phyloP scores from a whole-genome alignment of 768 basidiomycete species.

The Auricularia sp. region DNA sequence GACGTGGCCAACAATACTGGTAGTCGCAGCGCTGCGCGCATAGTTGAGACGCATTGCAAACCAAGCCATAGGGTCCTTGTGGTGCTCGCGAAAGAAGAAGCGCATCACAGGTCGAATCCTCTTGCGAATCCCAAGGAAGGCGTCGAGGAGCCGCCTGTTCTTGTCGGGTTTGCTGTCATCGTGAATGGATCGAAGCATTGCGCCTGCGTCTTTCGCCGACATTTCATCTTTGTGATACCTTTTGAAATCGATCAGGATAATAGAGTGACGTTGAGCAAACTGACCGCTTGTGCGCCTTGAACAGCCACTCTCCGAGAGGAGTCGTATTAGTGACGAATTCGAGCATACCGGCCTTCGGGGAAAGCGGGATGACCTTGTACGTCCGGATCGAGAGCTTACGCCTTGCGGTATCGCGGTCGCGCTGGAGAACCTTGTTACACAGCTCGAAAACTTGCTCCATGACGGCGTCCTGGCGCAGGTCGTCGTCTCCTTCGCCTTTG shows the following conservation, averaged over 20 bases:
- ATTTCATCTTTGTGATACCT: slow-evolving; percentile 6
- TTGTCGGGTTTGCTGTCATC: neutral
- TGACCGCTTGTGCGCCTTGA: slow-evolving; percentile 51
- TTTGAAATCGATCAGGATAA: neutral
- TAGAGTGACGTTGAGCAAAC: slow-evolving; percentile 12
- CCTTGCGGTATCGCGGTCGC: slow-evolving; percentile 65
- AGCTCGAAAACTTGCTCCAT: slow-evolving; percentile 97
- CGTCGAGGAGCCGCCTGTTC: slow-evolving; percentile 7
- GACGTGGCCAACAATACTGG: slow-evolving; percentile 87
- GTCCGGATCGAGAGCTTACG: slow-evolving; percentile 67
- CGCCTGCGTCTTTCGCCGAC: neutral
- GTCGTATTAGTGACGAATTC: slow-evolving; percentile 82
- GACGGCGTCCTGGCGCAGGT: slow-evolving; percentile 92
- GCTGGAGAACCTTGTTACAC: slow-evolving; percentile 65
- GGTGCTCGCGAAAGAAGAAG: slow-evolving; percentile 85
- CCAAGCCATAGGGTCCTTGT: slow-evolving; percentile 85
- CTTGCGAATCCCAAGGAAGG: slow-evolving; percentile 31
- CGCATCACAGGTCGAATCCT: slow-evolving; percentile 79
- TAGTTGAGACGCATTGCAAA: slow-evolving; percentile 86
- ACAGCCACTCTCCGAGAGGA: slow-evolving; percentile 55
- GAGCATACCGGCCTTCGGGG: slow-evolving; percentile 68
- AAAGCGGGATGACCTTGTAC: slow-evolving; percentile 85
- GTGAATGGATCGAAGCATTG: slow-evolving; percentile 1
- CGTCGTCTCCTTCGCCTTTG: slow-evolving; percentile 85
- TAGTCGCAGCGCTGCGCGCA: slow-evolving; percentile 85